Evolutionary conservation across 371 early-diverging fungal genomes (phyloP).

Genomic region (Mortierella sp.): DNA sequence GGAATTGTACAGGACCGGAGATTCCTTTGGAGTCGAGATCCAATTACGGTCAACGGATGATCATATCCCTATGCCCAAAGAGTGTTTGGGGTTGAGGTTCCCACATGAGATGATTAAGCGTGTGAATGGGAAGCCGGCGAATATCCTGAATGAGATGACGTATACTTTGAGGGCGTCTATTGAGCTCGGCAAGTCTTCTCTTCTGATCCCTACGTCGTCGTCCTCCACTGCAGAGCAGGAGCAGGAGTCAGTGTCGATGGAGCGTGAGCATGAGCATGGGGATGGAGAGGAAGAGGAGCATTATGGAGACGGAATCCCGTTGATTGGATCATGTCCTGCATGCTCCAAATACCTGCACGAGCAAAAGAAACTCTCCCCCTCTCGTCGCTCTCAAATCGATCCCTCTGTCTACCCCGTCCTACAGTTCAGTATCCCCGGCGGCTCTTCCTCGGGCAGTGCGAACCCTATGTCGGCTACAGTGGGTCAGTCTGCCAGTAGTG

Average conservation of each 20-base stretch:
- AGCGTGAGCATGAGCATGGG: background rate
- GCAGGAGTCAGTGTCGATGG: background rate
- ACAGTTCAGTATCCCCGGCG: conserved; percentile 44
- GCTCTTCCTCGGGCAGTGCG: background rate
- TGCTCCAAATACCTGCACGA: conserved; percentile 47
- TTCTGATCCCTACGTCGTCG: background rate
- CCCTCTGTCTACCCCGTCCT: conserved; percentile 33
- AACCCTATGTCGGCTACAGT: background rate
- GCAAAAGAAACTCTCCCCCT: conserved; percentile 27
- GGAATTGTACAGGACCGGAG: conserved; percentile 47
- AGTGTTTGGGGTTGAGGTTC: conserved; percentile 38
- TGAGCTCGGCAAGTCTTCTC: conserved; percentile 22
- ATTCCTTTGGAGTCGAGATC: conserved; percentile 39
- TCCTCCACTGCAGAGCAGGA: background rate
- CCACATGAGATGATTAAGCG: conserved; percentile 47
- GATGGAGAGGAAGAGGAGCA: background rate
- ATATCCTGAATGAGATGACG: conserved; percentile 37
- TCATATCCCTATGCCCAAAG: conserved; percentile 24
- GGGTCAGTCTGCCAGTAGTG: background rate
- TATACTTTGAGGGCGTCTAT: conserved; percentile 19
- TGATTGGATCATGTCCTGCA: conserved; percentile 31
- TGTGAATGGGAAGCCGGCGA: conserved; percentile 21
- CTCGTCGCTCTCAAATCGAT: conserved; percentile 12
- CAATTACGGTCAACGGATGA: background rate
- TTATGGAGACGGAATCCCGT: conserved; percentile 20